These are phyloP conservation scores for thale cress (Arabidopsis thaliana) DNA, from an alignment of 345 rosid genomes.

Conservation along the genomic window TAIR10.1 NC_003070.9:9151501-9152000, in stretches of 20 bases:
- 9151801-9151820: conserved; percentile 56
- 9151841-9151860: conserved; percentile 50
- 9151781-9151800: conserved; percentile 6
- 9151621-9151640: not conserved
- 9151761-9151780: conserved; percentile 39
- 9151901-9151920: conserved; percentile 62
- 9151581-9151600: conserved; percentile 30
- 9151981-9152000: conserved; percentile 52
- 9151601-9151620: not conserved
- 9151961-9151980: conserved; percentile 14
- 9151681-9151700: conserved; percentile 27
- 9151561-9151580: not conserved
- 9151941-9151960: conserved; percentile 58
- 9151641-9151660: conserved; percentile 7
- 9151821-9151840: conserved; percentile 56
- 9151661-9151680: conserved; percentile 8
- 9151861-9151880: conserved; percentile 43
- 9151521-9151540: not conserved
- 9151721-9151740: conserved; percentile 20
- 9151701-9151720: conserved; percentile 33
- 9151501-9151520: no score
- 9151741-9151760: conserved; percentile 34
- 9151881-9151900: conserved; percentile 32
- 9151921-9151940: conserved; percentile 74
- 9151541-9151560: not conserved